Evolutionary conservation across 108 stramenopile genomes (phyloP), one percentile per base, ranked within the genome.

Genomic region (Stephanodiscus triporus): DNA sequence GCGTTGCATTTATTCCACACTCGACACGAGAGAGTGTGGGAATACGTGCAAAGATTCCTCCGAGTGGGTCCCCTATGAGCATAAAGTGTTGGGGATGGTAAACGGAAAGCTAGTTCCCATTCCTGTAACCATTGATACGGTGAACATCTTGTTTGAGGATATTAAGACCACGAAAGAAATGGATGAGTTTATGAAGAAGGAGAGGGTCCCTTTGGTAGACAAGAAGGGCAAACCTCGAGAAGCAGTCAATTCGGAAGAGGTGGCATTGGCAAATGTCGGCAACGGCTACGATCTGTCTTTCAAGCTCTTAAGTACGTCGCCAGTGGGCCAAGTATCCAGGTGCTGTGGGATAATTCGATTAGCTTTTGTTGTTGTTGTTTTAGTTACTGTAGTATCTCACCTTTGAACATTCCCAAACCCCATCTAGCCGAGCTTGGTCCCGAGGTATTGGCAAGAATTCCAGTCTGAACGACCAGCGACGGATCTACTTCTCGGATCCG

Each of bases 1-100:
- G 91, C 3, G 88, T n/a, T 88, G 11, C 91, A 91, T 73, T 70
- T 91, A 47, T 91, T 91, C 61, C 93, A 95, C 66, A 95, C 93
- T 4, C 47, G 74, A 6, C 71, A 76, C 53, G 75, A 86, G 32
- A 75, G 86, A 6, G 93, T 92, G 13, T 95, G 90, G 90, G 69
- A 89, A 14, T 94, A 90, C 56, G 81, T 89, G 0, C 75, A 89
- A 23, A 47, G 65, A 40, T 88, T 87, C n/a, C 73, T 68, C 87
- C 4, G 71, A 86, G 19, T 95, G 93, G 93, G 85, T 70, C 10
- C 75, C 77, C 5, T 92, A 89, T 66, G 86, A 95, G 53, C 93
- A 95, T 63, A 54, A 85, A 26, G 89, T 91, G 22, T 24, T 88
- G 68, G 93, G 91, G 27, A 0, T 66, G 17, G 78, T 91, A 17